Conservation (phyloP, 129 eudicot genomes). For the Silybum marianum region DNA sequence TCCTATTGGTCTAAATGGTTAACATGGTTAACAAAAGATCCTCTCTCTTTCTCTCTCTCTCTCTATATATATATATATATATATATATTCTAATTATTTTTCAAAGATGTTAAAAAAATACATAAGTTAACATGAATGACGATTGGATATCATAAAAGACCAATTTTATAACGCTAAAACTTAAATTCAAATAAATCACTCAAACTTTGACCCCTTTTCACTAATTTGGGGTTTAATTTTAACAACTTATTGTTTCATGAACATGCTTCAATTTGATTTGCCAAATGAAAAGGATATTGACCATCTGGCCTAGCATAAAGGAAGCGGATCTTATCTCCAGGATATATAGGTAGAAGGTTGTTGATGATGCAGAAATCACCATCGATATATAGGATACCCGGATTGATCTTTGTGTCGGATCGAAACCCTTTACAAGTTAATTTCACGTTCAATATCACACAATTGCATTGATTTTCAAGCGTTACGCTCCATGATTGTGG, state of each 20-base stretch:
- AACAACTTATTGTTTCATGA: not conserved
- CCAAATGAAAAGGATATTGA: not conserved
- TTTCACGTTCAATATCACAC: not conserved
- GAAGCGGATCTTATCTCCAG: not conserved
- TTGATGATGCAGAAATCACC: not conserved
- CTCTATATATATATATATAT: no score
- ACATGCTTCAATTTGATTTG: not conserved
- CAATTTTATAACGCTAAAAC: no score
- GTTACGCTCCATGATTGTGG: slow-evolving; percentile 2
- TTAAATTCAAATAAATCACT: not conserved
- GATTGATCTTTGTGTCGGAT: not conserved
- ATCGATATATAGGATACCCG: not conserved
- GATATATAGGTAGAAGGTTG: not conserved
- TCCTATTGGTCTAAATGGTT: no score
- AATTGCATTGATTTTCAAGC: not conserved
- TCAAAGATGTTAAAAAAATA: no score
- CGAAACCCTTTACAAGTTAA: not conserved
- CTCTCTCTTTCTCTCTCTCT: no score
- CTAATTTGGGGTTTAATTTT: not conserved
- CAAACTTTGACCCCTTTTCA: not conserved
- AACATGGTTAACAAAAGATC: no score
- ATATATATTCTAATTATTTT: no score
- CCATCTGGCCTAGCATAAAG: not conserved
- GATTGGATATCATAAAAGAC: no score
- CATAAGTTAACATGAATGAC: no score